Base-by-base conservation (phyloP, 148 eudicot genomes). In the Vaccinium darrowii region DNA sequence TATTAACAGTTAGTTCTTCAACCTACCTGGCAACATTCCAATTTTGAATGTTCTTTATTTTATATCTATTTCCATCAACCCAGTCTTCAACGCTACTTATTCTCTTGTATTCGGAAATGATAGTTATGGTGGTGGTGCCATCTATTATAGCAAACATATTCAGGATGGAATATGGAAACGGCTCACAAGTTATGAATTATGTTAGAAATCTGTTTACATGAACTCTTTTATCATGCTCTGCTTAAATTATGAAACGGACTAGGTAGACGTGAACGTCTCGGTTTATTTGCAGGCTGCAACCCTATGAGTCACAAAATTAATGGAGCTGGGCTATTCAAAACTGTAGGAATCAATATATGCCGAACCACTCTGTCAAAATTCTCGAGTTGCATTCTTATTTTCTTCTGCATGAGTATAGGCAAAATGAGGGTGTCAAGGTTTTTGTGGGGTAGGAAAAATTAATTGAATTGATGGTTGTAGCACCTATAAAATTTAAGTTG, bases 1-100 rank as follows among this genome's bases (percentile, higher is more conserved):
- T 95, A 79, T 97, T 98, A 67, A 85, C 93, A 39, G 99, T 97
- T 18, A 87, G 95, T 89, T 83, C 83, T 65, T 65, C 47, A 82
- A 65, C 76, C 62, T 15, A 69, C 73, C 30, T 73, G 76, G 25
- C 62, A 53, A 0, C 23, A 81, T 52, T 88, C 50, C 13, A 62
- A 7, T 5, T 8, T 21, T 71, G 21, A 51, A 49, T 81, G 23
- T 47, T 78, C 79, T 77, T 12, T 54, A 30, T 21, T 52, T 50
- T 60, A 69, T 67, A 25, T 23, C 36, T 25, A 12, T 25, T 67
- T 25, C 36, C 15, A 9, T 67, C 73, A 71, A 47, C n/a, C 23
- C 8, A 43, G 25, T 13, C 43, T 69, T 71, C 77, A 52, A 51
- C 39, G 10, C 84, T 73, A 18, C 49, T 81, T 30, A 43, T 54